A percentile compares a stretch with the other conserved stretches of the same genome.
Evolutionary conservation across 176 grass and related monocot genomes (phyloP).

Genomic region (Triticum monococcum): DNA sequence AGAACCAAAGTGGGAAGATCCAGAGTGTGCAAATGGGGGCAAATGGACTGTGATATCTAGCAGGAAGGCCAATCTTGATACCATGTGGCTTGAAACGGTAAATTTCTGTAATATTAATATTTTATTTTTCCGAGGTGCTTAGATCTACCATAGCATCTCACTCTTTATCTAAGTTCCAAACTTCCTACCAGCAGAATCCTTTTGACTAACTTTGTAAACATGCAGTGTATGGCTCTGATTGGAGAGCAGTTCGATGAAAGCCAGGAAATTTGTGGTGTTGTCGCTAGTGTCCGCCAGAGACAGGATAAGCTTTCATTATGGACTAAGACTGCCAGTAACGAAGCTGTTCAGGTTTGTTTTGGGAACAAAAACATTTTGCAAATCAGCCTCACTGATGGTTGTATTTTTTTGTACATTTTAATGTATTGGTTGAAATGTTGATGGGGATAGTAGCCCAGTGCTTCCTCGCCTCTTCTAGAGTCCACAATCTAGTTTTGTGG

Average conservation of each 20-base stretch:
- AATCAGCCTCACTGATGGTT: not conserved
- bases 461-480: not conserved
- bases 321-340: slow-evolving; percentile 93
- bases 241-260: slow-evolving; percentile 97
- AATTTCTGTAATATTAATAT: not conserved
- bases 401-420: not conserved
- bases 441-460: not conserved
- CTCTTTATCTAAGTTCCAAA: not conserved
- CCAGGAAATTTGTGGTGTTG: slow-evolving; percentile 96
- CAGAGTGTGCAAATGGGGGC: slow-evolving; percentile 95
- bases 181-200: not conserved
- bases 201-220: slow-evolving; percentile 21
- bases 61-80: slow-evolving; percentile 78
- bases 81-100: slow-evolving; percentile 95
- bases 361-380: slow-evolving; percentile 2
- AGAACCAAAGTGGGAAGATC: slow-evolving; percentile 99
- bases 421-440: not conserved
- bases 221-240: slow-evolving; percentile 96
- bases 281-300: slow-evolving; percentile 85
- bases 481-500: not conserved
- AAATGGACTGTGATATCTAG: slow-evolving; percentile 85
- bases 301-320: slow-evolving; percentile 93
- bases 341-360: slow-evolving; percentile 94
- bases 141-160: not conserved
- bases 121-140: slow-evolving; percentile 11